Conservation (phyloP, 208 protist genomes). For the Trypanosoma vivax region DNA sequence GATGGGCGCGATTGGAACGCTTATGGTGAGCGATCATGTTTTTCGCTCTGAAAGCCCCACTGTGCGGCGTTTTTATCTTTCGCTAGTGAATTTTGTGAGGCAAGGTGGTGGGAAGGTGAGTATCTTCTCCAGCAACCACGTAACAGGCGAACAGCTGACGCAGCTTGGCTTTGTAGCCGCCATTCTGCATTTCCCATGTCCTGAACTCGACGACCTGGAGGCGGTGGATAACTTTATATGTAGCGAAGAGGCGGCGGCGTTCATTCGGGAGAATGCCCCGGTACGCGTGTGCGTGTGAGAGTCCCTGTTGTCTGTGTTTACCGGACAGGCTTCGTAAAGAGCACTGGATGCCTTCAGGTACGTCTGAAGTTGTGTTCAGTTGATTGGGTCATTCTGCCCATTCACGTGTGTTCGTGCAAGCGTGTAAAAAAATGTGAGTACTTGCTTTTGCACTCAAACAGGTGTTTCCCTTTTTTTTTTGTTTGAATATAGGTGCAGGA, state of each 20-base stretch:
- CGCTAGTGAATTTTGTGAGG: slow-evolving; percentile 85
- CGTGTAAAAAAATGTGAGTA: no score
- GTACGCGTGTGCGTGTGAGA: slow-evolving; percentile 29
- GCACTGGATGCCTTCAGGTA: no score
- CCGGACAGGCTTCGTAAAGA: not conserved
- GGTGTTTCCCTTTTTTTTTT: no score
- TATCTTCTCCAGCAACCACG: slow-evolving; percentile 93
- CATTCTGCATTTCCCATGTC: slow-evolving; percentile 88
- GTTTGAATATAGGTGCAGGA: no score
- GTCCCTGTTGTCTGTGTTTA: not conserved
- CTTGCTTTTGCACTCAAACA: no score
- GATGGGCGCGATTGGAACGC: slow-evolving; percentile 59
- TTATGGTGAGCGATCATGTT: slow-evolving; percentile 92
- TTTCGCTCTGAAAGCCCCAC: slow-evolving; percentile 85
- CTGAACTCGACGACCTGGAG: slow-evolving; percentile 87
- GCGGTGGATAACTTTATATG: slow-evolving; percentile 52
- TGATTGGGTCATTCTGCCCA: no score
- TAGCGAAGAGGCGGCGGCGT: slow-evolving; percentile 47
- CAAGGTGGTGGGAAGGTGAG: slow-evolving; percentile 71
- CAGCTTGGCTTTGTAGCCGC: slow-evolving; percentile 91
- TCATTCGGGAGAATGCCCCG: slow-evolving; percentile 55
- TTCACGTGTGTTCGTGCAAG: no score
- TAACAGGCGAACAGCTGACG: slow-evolving; percentile 92
- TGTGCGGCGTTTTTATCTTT: slow-evolving; percentile 87
- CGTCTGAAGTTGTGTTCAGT: no score